Conservation (phyloP, 805 yeast genomes). For the Kodamaea jinghongensis region DNA sequence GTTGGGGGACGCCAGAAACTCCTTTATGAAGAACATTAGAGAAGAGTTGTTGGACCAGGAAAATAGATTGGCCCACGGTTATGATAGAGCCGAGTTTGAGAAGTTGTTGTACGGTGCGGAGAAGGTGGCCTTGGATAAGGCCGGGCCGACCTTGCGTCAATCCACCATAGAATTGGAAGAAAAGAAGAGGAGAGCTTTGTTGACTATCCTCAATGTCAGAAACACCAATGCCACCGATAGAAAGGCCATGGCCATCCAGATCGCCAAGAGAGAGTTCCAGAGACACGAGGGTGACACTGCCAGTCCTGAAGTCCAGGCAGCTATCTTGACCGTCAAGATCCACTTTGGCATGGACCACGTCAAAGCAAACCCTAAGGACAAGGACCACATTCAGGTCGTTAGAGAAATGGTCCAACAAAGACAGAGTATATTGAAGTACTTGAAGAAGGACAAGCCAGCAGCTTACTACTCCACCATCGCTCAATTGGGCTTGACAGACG, state of each 20-base stretch:
- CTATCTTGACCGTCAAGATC: constrained; percentile 77
- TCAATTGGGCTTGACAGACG: constrained; percentile 85
- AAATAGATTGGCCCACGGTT: constrained; percentile 55
- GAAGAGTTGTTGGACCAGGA: constrained; percentile 66
- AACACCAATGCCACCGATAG: constrained; percentile 63
- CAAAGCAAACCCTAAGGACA: constrained; percentile 66
- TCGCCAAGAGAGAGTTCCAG: constrained; percentile 78
- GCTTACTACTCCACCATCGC: constrained; percentile 82
- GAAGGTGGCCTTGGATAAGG: constrained; percentile 48
- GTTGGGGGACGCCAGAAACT: constrained; percentile 63
- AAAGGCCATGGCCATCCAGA: constrained; percentile 52
- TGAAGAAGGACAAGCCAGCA: constrained; percentile 77
- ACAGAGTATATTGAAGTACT: constrained; percentile 76
- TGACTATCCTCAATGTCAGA: constrained; percentile 69
- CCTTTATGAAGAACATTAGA: constrained; percentile 65
- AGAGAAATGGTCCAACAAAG: constrained; percentile 87
- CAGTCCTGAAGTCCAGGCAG: constrained; percentile 95
- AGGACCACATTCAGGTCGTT: constrained; percentile 62
- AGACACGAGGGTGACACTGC: constrained; percentile 90
- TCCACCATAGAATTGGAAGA: constrained; percentile 35
- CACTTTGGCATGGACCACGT: constrained; percentile 75
- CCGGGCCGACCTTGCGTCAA: constrained; percentile 22
- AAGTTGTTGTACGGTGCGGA: constrained; percentile 76
- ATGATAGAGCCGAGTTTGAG: constrained; percentile 63
- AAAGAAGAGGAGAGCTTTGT: constrained; percentile 62